Evolutionary conservation across 2,329 filamentous ascomycete species (phyloP), one percentile per base, ranked within the genome.

Genomic region (Fusarium citri): DNA sequence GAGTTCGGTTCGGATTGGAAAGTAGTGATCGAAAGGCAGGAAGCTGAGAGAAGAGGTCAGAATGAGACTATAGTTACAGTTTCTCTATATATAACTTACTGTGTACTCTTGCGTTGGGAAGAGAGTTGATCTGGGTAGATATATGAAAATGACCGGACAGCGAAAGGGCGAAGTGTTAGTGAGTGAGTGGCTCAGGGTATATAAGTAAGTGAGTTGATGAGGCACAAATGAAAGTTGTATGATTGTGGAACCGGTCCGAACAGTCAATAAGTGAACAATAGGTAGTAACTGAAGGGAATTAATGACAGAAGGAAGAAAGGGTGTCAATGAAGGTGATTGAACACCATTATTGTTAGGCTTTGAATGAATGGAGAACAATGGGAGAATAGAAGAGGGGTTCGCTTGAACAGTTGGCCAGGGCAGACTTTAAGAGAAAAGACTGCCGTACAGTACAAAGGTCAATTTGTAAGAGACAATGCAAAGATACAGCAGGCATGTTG

Each of bases 281-380:
- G 49, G 42, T 55, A 41, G 50, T 28, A 54, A 66, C 62, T 63
- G 64, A 68, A 63, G 40, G 42, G 54, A 59, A 74, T 55, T 53
- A 72, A 70, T 46, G 72, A 76, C 64, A 55, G 64, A 68, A 25
- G n/a, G 8, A 49, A 55, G 59, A 63, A 61, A 43, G 55, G 64
- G 48, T 53, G 62, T 75, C 59, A 71, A 58, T 66, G 37, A 56
- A 66, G 56, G 70, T 64, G 72, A 56, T 66, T 61, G 61, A 75
- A 71, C 68, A 77, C 54, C 73, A 77, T 77, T 77, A 72, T 76
- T 77, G 73, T 75, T 57, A 26, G 55, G 56, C 51, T 57, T 56
- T 71, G 70, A 76, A 71, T 73, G 62, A 68, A 64, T 55, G 58
- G 37, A 58, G 65, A 71, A 71, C 68, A 68, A 72, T 68, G n/a